A percentile compares a stretch with the other conserved stretches of the same genome.
phyloP scores from a whole-genome alignment of 305 asterid genomes.

The Fraxinus baroniana region DNA sequence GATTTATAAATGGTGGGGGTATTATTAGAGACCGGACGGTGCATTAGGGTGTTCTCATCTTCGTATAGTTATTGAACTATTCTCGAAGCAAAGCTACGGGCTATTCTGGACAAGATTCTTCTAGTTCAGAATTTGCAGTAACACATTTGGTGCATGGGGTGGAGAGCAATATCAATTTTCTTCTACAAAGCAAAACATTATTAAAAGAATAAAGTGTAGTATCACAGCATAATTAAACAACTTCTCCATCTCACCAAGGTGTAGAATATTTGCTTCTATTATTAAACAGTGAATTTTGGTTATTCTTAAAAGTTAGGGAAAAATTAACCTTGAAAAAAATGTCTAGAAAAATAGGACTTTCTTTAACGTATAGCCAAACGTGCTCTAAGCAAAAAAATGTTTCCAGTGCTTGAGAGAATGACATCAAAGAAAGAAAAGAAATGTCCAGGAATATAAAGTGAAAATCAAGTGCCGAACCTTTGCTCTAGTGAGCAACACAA shows the following conservation, averaged over 20 bases:
- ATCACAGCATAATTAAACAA: background rate
- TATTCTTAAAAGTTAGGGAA: background rate
- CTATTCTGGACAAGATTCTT: background rate
- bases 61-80: background rate
- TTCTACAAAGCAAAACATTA: background rate
- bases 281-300: background rate
- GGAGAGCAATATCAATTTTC: background rate
- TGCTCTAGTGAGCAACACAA: conserved; percentile 23
- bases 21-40: background rate
- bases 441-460: background rate
- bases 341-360: background rate
- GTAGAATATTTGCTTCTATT: background rate
- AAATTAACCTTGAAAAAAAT: background rate
- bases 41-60: background rate
- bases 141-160: background rate
- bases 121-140: background rate
- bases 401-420: background rate
- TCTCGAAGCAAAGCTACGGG: background rate
- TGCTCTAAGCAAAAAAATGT: background rate
- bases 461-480: background rate
- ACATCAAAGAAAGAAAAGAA: conserved; percentile 6
- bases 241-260: background rate
- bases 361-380: background rate
- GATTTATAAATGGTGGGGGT: background rate
- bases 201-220: background rate